A percentile compares a stretch with the other conserved stretches of the same genome.
Evolutionary conservation across 2,329 filamentous ascomycete genomes (phyloP).

Genomic region (Lachnellula cervina): DNA sequence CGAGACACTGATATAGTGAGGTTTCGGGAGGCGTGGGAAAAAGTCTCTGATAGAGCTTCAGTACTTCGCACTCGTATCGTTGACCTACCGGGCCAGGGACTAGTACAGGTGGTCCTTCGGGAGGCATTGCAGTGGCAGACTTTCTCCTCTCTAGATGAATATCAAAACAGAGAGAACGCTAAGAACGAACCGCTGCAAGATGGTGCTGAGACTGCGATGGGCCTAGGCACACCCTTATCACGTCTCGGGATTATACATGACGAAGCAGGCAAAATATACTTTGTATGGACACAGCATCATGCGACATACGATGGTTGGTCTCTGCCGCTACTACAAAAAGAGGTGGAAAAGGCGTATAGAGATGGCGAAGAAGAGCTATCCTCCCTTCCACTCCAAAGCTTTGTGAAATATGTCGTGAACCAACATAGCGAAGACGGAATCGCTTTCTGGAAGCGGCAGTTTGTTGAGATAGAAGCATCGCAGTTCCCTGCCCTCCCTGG

Average conservation of each 20-base stretch:
- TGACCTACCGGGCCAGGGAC: constrained; percentile 23
- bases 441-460: too few species aligned
- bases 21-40: constrained; percentile 13
- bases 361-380: constrained; percentile 8
- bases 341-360: constrained; percentile 2
- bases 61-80: constrained; percentile 33
- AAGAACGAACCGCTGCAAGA: too few species aligned
- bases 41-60: constrained; percentile 15
- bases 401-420: constrained; percentile 41
- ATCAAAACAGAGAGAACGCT: neutral
- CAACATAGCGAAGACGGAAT: too few species aligned
- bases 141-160: constrained; percentile 14
- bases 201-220: too few species aligned
- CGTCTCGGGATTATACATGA: too few species aligned
- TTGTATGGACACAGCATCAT: constrained; percentile 40
- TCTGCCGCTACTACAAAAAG: constrained; percentile 29
- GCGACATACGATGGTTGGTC: constrained; percentile 61
- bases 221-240: too few species aligned
- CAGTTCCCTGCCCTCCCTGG: neutral
- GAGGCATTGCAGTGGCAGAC: constrained; percentile 9
- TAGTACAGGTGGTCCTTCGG: constrained; percentile 9
- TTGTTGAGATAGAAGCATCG: neutral
- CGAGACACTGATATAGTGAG: constrained; percentile 15
- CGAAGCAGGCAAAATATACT: neutral
- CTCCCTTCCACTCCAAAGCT: constrained; percentile 25